These are phyloP conservation scores for Chionographis japonica DNA, from an alignment of 106 monocot genomes.

Conservation along the genomic window DNA sequence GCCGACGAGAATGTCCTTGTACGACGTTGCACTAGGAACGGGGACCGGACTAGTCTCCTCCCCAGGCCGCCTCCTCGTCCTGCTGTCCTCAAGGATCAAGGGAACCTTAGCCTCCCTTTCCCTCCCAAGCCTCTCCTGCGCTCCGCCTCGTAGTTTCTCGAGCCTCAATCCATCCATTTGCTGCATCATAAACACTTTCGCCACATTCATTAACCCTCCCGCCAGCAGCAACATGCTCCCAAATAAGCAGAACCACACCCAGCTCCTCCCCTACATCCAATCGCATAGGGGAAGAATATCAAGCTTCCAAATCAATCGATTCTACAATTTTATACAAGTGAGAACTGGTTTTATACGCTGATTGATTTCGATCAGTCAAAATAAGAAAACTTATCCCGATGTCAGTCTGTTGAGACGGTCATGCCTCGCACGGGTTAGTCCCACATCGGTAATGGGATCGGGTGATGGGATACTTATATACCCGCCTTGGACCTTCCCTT, in stretches of 20 bases:
- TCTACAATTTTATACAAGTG: too few relatives aligned
- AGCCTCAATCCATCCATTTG: conserved; percentile 56
- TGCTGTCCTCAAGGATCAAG: conserved; percentile 36
- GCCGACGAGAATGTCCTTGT: conserved; percentile 56
- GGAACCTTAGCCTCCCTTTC: conserved; percentile 63
- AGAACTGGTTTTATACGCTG: too few relatives aligned
- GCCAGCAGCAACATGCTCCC: conserved; percentile 68
- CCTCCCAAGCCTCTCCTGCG: conserved; percentile 45
- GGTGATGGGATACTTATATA: too few relatives aligned
- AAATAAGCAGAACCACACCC: conserved; percentile 53
- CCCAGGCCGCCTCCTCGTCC: conserved; percentile 8
- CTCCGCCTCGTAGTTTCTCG: conserved; percentile 80
- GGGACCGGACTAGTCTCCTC: neutral
- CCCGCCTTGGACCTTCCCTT: too few relatives aligned
- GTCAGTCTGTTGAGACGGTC: too few relatives aligned
- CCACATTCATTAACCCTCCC: conserved; percentile 59
- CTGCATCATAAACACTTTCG: conserved; percentile 88
- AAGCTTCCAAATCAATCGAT: neutral
- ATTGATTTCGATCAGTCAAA: too few relatives aligned
- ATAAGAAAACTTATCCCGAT: too few relatives aligned
- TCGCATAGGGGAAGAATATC: neutral
- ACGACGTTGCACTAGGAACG: conserved; percentile 12
- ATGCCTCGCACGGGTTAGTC: too few relatives aligned
- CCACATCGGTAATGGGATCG: too few relatives aligned
- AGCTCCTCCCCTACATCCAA: conserved; percentile 42